These are phyloP conservation scores for Pecoramyces ruminantium DNA, from an alignment of 192 early-diverging fungal genomes.

Conservation along the genomic window DNA sequence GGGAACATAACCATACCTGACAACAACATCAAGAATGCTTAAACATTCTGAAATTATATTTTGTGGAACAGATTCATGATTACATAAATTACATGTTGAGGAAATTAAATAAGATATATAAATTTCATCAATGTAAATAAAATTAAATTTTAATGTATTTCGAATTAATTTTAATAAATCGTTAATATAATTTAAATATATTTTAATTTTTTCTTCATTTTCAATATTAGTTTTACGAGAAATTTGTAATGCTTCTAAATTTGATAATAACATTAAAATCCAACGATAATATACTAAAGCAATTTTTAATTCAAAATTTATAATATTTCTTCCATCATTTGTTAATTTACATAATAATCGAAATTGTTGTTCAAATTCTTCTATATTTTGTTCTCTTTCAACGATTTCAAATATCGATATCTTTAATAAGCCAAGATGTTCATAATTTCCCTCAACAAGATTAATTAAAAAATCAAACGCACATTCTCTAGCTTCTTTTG, in stretches of 20 bases:
- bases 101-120: background rate
- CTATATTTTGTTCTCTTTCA: background rate
- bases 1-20: background rate
- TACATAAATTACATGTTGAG: background rate
- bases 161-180: background rate
- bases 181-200: background rate
- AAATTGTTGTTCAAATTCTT: background rate
- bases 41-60: background rate
- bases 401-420: background rate
- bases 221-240: background rate
- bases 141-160: background rate
- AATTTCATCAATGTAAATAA: background rate
- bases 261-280: background rate
- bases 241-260: background rate
- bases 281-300: background rate
- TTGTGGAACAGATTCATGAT: background rate
- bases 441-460: background rate
- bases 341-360: background rate
- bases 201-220: background rate
- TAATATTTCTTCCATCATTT: background rate
- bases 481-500: background rate
- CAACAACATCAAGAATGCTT: background rate
- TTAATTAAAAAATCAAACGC: background rate
- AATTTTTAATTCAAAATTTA: background rate
- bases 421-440: background rate